These are phyloP conservation scores for Clavariopsis aquatica DNA, from an alignment of 495 filamentous ascomycete species.

Conservation along the genomic window DNA sequence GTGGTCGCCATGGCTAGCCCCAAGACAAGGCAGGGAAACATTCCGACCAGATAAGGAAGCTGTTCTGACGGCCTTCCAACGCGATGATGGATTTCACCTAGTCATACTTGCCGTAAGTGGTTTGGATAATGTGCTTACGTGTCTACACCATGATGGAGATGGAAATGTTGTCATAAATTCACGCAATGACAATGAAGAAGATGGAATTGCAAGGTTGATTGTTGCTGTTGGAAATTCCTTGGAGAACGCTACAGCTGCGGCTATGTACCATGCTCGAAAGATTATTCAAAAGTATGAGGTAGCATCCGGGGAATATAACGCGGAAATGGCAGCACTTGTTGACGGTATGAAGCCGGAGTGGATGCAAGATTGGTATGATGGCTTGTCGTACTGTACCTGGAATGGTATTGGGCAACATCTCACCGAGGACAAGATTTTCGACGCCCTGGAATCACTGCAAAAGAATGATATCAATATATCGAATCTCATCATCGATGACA, in stretches of 20 bases:
- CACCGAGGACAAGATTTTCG: slow-evolving; percentile 74
- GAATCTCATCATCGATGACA: slow-evolving; percentile 61
- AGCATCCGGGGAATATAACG: slow-evolving; percentile 38
- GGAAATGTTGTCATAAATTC: slow-evolving; percentile 71
- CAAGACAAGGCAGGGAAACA: slow-evolving; percentile 70
- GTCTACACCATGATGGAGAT: slow-evolving; percentile 64
- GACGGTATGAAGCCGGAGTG: slow-evolving; percentile 65
- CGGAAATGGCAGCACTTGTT: slow-evolving; percentile 47
- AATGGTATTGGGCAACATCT: slow-evolving; percentile 83
- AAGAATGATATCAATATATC: slow-evolving; percentile 65
- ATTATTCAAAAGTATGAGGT: slow-evolving; percentile 52
- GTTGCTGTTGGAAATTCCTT: slow-evolving; percentile 74
- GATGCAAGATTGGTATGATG: slow-evolving; percentile 88
- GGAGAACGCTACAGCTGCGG: slow-evolving; percentile 73
- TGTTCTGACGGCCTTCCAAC: slow-evolving; percentile 78
- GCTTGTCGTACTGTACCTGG: slow-evolving; percentile 84
- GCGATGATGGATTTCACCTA: slow-evolving; percentile 70
- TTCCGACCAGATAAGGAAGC: slow-evolving; percentile 75
- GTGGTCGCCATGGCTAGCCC: slow-evolving; percentile 83
- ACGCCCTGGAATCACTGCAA: slow-evolving; percentile 70
- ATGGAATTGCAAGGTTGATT: slow-evolving; percentile 63
- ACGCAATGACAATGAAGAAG: slow-evolving; percentile 63
- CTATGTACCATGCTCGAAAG: slow-evolving; percentile 82
- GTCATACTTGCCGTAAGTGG: slow-evolving; percentile 83
- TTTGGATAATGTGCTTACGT: slow-evolving; percentile 67